A percentile compares a stretch with the other conserved stretches of the same genome.
Evolutionary conservation across 192 early-diverging fungal species (phyloP).

Genomic region (Coemansia interrupta): DNA sequence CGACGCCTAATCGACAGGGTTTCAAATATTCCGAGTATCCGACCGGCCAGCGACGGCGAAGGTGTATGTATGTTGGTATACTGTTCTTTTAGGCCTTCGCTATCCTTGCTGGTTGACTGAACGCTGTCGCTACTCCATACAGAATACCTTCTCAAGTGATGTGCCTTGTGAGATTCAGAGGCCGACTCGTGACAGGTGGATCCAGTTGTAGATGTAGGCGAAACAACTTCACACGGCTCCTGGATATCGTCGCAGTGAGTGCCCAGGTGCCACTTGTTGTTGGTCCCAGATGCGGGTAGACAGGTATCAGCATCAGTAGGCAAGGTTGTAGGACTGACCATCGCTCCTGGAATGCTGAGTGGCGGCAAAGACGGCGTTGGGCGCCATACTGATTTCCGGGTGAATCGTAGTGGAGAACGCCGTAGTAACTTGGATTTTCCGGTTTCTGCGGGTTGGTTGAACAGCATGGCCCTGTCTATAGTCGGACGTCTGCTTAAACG

Average conservation of each 20-base stretch:
- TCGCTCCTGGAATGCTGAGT: no score
- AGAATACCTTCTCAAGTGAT: background rate
- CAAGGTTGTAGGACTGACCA: no score
- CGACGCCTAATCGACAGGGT: constrained; percentile 11
- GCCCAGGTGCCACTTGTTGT: no score
- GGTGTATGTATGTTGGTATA: background rate
- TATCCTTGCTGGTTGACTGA: background rate
- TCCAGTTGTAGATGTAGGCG: background rate
- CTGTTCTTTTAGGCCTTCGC: background rate
- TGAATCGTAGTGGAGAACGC: background rate
- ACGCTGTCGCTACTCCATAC: constrained; percentile 5
- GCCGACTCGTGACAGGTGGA: constrained; percentile 1
- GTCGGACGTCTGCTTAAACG: constrained; percentile 9
- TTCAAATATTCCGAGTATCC: constrained; percentile 9
- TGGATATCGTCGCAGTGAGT: no score
- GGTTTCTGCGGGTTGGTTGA: background rate
- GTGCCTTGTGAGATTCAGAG: background rate
- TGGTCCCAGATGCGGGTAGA: no score
- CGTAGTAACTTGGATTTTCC: background rate
- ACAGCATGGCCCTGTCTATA: background rate
- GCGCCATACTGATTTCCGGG: no score
- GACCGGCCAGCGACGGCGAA: constrained; percentile 2
- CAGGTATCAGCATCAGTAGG: no score
- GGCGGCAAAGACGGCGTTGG: background rate
- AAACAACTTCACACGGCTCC: background rate